Evolutionary conservation across 129 eudicot genomes (phyloP).

Genomic region (Apium graveolens): DNA sequence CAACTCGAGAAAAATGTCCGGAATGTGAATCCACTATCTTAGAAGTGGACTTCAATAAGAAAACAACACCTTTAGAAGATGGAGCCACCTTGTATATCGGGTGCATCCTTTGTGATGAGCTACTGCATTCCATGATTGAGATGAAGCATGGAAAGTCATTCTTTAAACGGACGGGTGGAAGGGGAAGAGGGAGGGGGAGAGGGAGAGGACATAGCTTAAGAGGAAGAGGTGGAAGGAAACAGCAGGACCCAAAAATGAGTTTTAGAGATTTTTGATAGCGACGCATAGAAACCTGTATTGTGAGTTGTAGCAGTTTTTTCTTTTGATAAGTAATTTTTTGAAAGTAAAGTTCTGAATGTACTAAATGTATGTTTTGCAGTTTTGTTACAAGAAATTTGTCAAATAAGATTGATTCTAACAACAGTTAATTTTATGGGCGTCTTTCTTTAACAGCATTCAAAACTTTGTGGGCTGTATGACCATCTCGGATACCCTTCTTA

Average conservation of each 20-base stretch:
- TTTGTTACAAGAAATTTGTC: background rate
- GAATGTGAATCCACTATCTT: slow-evolving; percentile 67
- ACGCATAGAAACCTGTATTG: background rate
- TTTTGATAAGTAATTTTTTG: background rate
- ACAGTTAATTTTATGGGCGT: background rate
- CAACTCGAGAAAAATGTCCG: slow-evolving; percentile 55
- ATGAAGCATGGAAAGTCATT: slow-evolving; percentile 84
- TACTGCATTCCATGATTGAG: slow-evolving; percentile 73
- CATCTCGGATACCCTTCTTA: background rate
- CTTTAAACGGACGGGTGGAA: slow-evolving; percentile 37
- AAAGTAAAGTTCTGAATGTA: background rate
- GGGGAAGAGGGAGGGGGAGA: slow-evolving; percentile 33
- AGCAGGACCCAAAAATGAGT: slow-evolving; percentile 78
- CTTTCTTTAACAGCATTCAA: slow-evolving; percentile 20
- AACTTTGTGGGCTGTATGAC: slow-evolving; percentile 62
- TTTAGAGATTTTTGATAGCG: slow-evolving; percentile 52
- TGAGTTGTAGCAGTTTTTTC: background rate
- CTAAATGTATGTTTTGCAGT: background rate
- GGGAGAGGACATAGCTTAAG: slow-evolving; percentile 26
- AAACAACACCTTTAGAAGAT: slow-evolving; percentile 66
- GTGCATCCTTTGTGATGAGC: slow-evolving; percentile 79
- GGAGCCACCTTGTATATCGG: slow-evolving; percentile 68
- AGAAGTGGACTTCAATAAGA: slow-evolving; percentile 85
- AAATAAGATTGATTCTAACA: background rate
- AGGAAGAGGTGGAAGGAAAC: slow-evolving; percentile 37